Evolutionary conservation across 192 early-diverging fungal species (phyloP), one percentile per base, ranked within the genome.

Genomic region (Coemansia sp.): DNA sequence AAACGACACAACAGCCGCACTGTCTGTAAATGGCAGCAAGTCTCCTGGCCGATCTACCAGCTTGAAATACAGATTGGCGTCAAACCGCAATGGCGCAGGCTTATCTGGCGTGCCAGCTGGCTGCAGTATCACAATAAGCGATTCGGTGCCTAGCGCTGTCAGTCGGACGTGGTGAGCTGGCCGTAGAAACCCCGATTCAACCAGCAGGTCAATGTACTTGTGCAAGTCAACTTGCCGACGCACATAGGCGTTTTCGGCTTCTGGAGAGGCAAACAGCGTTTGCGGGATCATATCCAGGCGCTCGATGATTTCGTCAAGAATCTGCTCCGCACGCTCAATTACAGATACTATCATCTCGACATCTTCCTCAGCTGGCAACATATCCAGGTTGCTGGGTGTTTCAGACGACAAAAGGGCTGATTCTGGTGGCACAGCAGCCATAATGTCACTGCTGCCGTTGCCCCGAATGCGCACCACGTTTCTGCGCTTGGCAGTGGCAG

Each of bases 41-140:
- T 90, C 85, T 17, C 86, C 79, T 52, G 95, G 94, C 75, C 94
- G 94, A n/a, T 95, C 90, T 3, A 94, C 69, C 32, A 98, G 82
- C 23, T 84, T 81, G 21, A 98, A 76, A 65, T 93, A 94, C 15
- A 98, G 82, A 17, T 89, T 88, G 32, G 87, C 91, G 49, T 80
- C 67, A 35, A 78, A 56, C 9, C 67, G 67, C 49, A 59, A 45
- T 5, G 65, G 48, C 22, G 23, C 25, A 0, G 57, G 24, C 58
- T 66, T 66, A 24, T 61, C 64, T 0, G 54, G 32, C 23, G 37
- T 39, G n/a, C 48, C 77, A 2, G 14, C 49, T 3, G 87, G 92
- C 25, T 89, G 87, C 6, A 98, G 79, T 38, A 94, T 83, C 17
- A 95, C 82, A 11, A 98, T 76, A 38, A 88, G 82, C 24, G 88